Base-by-base conservation (phyloP, 371 early-diverging fungal genomes). In the Mortierella sp. region DNA sequence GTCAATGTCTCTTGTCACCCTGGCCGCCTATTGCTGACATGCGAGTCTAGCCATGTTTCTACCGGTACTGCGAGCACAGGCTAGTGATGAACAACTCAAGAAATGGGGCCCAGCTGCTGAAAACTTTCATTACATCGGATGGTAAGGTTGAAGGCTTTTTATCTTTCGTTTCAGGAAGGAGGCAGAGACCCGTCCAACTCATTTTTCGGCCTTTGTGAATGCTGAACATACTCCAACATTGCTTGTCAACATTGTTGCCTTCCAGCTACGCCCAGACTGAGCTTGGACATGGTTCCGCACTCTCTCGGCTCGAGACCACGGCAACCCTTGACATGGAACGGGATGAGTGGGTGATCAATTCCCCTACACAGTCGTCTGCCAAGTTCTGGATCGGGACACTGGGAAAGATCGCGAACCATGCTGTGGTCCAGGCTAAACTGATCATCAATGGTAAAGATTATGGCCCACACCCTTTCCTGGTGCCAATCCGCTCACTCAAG, bases 351-450 rank as follows among this genome's bases (percentile, higher is more conserved):
- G 89, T 91, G 48, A 88, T 94, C 56, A 84, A 94, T 79, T 87
- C 91, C 14, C 94, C 93, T 19, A 85, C 82, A 18, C 74, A 90
- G 45, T 82, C 83, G 7, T 80, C 78, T 23, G 79, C 81, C 26
- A 97, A 97, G 73, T 96, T 94, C 89, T 97, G 97, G 97, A 91
- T 93, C 52, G 97, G 97, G 51, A 92, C 93, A 42, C 76, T 87
- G 16, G 89, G 87, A 42, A 85, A 84, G 55, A 80, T 81, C 26
- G 84, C 87, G 9, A 97, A 90, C 46, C 94, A 95, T 79, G 92
- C 93, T 6, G 85, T 92, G 62, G 94, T 97, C 12, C 92, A 93
- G 88, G 96, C 96, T 16, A 89, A 91, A 61, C 78, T 97, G 53
- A 86, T 93, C 31, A 87, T 94, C 38, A 82, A 89, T 26, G 94